Evolutionary conservation across 768 basidiomycete species (phyloP).

Genomic region (Hygrocybe coccinea): DNA sequence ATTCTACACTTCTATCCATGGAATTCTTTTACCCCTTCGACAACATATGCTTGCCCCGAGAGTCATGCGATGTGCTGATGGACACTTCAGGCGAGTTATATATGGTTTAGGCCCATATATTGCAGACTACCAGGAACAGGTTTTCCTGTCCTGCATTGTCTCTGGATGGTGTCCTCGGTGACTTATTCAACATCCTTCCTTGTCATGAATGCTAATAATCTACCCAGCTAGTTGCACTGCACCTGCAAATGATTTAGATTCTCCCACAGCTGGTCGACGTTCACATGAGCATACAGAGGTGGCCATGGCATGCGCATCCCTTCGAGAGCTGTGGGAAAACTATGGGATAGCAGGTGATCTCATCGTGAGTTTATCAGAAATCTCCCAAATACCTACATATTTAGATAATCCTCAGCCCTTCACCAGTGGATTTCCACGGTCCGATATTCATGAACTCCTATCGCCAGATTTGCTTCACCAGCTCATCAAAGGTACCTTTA

Average conservation of each 20-base stretch:
- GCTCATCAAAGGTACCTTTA: slow-evolving; percentile 35
- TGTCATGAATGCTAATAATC: slow-evolving; percentile 4
- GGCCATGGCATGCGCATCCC: slow-evolving; percentile 16
- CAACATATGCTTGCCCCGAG: slow-evolving; percentile 24
- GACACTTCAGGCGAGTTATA: slow-evolving; percentile 24
- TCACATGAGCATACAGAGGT: slow-evolving; percentile 17
- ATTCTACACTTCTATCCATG: slow-evolving; percentile 26
- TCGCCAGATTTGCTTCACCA: slow-evolving; percentile 34
- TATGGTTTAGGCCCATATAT: slow-evolving; percentile 36
- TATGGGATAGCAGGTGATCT: slow-evolving; percentile 32
- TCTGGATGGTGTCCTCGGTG: slow-evolving; percentile 36
- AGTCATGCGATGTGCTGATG: slow-evolving; percentile 25
- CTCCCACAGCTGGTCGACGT: slow-evolving; percentile 11
- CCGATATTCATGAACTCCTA: slow-evolving; percentile 32
- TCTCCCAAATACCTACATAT: not conserved
- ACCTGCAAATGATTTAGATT: slow-evolving; percentile 22
- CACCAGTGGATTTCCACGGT: slow-evolving; percentile 25
- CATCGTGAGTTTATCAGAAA: slow-evolving; percentile 18
- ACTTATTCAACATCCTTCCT: not conserved
- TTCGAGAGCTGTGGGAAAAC: slow-evolving; percentile 24
- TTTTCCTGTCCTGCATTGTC: slow-evolving; percentile 27
- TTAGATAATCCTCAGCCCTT: not conserved
- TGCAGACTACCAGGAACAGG: slow-evolving; percentile 39
- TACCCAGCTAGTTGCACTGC: slow-evolving; percentile 24
- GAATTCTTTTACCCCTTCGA: slow-evolving; percentile 19